Percentiles rank a stretch among this genome's conserved stretches.
phyloP scores from a whole-genome alignment of 306 rosid species.

The Corylus heterophylla region DNA sequence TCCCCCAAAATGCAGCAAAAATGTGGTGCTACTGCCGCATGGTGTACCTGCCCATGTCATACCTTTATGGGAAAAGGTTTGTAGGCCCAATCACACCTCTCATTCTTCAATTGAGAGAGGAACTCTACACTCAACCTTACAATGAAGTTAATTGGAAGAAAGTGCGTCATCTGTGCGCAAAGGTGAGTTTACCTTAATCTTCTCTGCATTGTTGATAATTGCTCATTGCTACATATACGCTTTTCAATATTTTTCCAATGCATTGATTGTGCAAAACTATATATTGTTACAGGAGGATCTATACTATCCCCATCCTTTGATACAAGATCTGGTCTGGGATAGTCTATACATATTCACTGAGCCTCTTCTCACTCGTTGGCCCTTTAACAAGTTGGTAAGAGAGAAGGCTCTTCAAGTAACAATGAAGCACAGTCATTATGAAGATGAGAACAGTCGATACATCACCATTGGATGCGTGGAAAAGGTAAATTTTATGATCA shows the following conservation, averaged over 20 bases:
- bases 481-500: conserved; percentile 38
- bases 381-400: conserved; percentile 55
- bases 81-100: conserved; percentile 79
- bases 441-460: conserved; percentile 67
- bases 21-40: conserved; percentile 79
- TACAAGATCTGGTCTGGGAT: conserved; percentile 74
- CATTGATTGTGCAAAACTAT: not conserved
- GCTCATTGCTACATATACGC: too few species aligned
- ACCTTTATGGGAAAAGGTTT: conserved; percentile 69
- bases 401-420: conserved; percentile 60
- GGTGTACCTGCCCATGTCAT: conserved; percentile 79
- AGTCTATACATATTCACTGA: conserved; percentile 50
- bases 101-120: conserved; percentile 55
- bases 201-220: too few species aligned
- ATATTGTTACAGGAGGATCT: conserved; percentile 51
- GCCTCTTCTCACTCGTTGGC: conserved; percentile 77
- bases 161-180: conserved; percentile 60
- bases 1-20: conserved; percentile 47
- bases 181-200: conserved; percentile 17
- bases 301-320: conserved; percentile 58
- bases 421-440: conserved; percentile 78
- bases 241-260: not conserved
- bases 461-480: conserved; percentile 63
- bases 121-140: conserved; percentile 50
- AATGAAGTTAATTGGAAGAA: conserved; percentile 55